These are phyloP conservation scores for Syzygium grande DNA, from an alignment of 345 rosid species.

Conservation along the genomic window DNA sequence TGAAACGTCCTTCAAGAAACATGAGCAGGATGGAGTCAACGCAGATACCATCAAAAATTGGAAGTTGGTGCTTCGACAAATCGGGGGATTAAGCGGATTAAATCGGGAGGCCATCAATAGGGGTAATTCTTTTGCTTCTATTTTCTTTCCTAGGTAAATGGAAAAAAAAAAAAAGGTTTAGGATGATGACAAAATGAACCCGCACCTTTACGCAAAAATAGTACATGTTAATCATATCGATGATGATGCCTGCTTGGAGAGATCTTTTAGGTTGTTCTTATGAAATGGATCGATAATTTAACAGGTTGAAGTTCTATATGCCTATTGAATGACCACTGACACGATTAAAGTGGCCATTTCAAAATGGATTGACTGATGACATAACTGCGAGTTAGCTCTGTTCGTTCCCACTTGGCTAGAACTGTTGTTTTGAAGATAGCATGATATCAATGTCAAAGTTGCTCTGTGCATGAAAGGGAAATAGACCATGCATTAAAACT, in stretches of 20 bases:
- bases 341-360: background rate
- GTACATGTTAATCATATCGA: too few relatives aligned
- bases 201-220: too few relatives aligned
- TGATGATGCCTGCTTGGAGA: background rate
- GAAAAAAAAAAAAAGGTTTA: fast-evolving
- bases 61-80: fast-evolving
- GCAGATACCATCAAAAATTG: fast-evolving
- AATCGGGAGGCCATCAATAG: too few relatives aligned
- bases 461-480: background rate
- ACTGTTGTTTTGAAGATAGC: background rate
- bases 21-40: fast-evolving
- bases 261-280: background rate
- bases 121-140: background rate
- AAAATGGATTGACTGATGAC: background rate
- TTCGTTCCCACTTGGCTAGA: background rate
- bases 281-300: background rate
- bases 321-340: too few relatives aligned
- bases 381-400: too few relatives aligned
- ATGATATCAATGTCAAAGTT: background rate
- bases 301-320: background rate
- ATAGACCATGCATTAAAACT: background rate
- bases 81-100: background rate
- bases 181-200: background rate
- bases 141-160: fast-evolving
- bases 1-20: background rate